Evolutionary conservation across 2,329 filamentous ascomycete species (phyloP).

Genomic region (Nemania abortiva): DNA sequence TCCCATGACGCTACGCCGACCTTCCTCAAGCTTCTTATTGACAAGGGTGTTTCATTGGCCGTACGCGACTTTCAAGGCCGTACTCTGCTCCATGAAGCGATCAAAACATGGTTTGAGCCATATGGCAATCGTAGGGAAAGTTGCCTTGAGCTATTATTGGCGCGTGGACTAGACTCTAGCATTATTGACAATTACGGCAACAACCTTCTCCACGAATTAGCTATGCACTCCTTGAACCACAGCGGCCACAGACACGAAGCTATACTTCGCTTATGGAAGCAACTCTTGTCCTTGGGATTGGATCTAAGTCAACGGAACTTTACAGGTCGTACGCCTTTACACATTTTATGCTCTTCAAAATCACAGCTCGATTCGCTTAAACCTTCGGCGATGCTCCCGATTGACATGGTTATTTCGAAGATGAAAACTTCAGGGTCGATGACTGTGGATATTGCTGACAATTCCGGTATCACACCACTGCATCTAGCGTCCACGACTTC

Average conservation of each 20-base stretch:
- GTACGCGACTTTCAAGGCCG: conserved; percentile 20
- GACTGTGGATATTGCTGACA: conserved; percentile 17
- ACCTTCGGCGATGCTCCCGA: background rate
- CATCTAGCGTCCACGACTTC: conserved; percentile 18
- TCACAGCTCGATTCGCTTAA: background rate
- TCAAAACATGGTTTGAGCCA: conserved; percentile 10
- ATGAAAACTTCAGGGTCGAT: conserved; percentile 7
- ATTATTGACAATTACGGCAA: conserved; percentile 18
- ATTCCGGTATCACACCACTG: conserved; percentile 20
- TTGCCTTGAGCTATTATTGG: conserved; percentile 8
- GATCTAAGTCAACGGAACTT: conserved; percentile 14
- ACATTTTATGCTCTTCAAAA: conserved; percentile 13
- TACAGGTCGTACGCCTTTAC: conserved; percentile 21
- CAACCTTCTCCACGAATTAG: conserved; percentile 30
- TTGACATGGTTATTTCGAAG: conserved; percentile 19
- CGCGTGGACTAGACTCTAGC: conserved; percentile 8
- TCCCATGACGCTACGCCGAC: background rate
- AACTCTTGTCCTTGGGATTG: conserved; percentile 15
- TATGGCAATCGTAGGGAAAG: background rate
- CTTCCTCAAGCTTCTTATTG: conserved; percentile 5
- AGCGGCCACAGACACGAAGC: background rate
- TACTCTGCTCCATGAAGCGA: conserved; percentile 26
- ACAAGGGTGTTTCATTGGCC: conserved; percentile 8
- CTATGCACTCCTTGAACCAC: background rate
- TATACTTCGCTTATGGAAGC: conserved; percentile 1